Evolutionary conservation across 768 basidiomycete species (phyloP), one percentile per base, ranked within the genome.

Genomic region (Pleurotus tuber-regium): DNA sequence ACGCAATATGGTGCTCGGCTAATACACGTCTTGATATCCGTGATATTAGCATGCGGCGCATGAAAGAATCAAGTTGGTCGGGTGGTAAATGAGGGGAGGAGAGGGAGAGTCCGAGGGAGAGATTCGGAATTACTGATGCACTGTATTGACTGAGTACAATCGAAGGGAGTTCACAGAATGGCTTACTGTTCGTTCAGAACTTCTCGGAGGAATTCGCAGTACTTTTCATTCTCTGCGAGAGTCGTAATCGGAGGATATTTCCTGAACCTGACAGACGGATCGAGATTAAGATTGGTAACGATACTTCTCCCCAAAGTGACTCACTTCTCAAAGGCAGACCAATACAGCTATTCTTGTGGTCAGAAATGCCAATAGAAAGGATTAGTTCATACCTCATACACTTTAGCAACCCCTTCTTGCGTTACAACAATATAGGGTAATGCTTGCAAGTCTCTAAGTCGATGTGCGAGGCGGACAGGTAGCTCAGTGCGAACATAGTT

Each of bases 401-500:
- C 90, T 59, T 78, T 84, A 23, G 84, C 83, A 12, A 95, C 83
- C 0, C 83, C 83, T 58, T 93, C 89, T 57, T 92, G 87, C 4
- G 87, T 90, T 24, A 93, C 91, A 6, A 92, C 91, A 18, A 88
- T 80, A 61, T 89, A 93, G 3, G 93, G 92, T 41, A 96, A 72
- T 1, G 83, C 74, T 68, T 96, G 93, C 59, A 96, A 74, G 61
- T 96, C 93, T 51, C 89, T 82, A 53, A 95, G 69, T 41, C 93
- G 80, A 65, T 95, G 92, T 3, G 92, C 87, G 60, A 94, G 88
- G 30, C 92, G 83, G 11, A 92, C 83, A 8, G 93, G 92, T 4
- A 96, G 70, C 62, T 96, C 92, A 4, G 88, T 89, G 46, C 92
- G 83, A 36, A 96, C 90, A 67, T 93, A 92, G 64, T 93, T 93